Evolutionary conservation across 129 eudicot genomes (phyloP).

Genomic region (Tanacetum coccineum): DNA sequence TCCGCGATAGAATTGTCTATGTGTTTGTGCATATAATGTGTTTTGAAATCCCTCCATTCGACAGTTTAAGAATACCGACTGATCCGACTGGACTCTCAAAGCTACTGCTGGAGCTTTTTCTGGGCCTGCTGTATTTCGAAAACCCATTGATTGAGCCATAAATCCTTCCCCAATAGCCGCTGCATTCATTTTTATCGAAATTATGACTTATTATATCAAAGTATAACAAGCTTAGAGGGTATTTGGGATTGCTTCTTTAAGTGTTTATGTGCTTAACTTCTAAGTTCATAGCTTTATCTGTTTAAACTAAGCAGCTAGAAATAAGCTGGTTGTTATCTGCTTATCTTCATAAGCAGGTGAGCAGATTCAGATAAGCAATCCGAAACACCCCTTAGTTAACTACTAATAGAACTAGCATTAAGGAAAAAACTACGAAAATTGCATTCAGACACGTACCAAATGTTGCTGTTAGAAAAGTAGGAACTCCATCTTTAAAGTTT

Average conservation of each 20-base stretch:
- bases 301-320: no score
- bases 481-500: constrained; percentile 57
- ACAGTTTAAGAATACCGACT: constrained; percentile 63
- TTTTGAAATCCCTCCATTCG: constrained; percentile 74
- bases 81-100: constrained; percentile 62
- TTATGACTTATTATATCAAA: constrained; percentile 10
- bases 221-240: not conserved
- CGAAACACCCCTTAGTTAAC: no score
- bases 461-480: constrained; percentile 68
- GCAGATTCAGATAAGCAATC: no score
- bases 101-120: constrained; percentile 88
- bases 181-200: constrained; percentile 24
- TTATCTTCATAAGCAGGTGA: no score
- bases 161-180: constrained; percentile 73
- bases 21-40: constrained; percentile 65
- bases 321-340: no score
- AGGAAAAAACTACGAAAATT: not conserved
- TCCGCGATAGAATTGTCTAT: constrained; percentile 68
- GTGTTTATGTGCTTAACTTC: no score
- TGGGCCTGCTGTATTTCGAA: constrained; percentile 76
- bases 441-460: constrained; percentile 48
- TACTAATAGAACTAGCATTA: no score
- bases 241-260: no score
- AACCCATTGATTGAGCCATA: constrained; percentile 61
- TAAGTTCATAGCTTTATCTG: not conserved